Percentiles rank a stretch among this genome's conserved stretches.
Evolutionary conservation across 2,329 filamentous ascomycete species (phyloP).

Genomic region (Colletotrichum costaricense): DNA sequence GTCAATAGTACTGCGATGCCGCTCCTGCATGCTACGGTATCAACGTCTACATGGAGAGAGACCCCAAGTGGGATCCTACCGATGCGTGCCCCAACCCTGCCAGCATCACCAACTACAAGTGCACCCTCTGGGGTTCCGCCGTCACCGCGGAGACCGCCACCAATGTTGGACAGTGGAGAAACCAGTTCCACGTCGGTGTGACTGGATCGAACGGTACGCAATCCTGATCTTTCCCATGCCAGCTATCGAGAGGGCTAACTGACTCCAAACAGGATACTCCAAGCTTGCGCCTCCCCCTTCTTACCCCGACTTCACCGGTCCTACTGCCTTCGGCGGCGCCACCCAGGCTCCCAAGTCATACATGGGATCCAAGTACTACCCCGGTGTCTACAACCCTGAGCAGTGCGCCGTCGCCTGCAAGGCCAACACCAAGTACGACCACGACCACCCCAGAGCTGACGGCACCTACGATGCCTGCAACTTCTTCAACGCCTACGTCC

Average conservation of each 20-base stretch:
- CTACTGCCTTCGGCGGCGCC: not conserved
- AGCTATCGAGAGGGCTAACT: not conserved
- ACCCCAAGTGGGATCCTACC: conserved; percentile 8
- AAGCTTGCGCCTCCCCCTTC: not conserved
- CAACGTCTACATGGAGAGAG: conserved; percentile 26
- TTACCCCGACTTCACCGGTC: not conserved
- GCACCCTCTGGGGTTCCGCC: conserved; percentile 15
- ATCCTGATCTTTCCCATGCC: no score
- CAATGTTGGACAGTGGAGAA: conserved; percentile 31
- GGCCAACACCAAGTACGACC: conserved; percentile 19
- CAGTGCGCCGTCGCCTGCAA: conserved; percentile 22
- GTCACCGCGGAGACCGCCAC: conserved; percentile 13
- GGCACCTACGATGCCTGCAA: conserved; percentile 29
- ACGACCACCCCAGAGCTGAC: conserved; percentile 13
- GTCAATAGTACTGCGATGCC: conserved; percentile 19
- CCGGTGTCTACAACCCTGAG: conserved; percentile 3
- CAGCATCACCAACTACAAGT: conserved; percentile 26
- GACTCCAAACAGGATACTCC: not conserved
- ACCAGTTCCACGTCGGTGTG: conserved; percentile 32
- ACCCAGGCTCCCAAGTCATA: conserved; percentile 12
- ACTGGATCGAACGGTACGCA: conserved; percentile 32
- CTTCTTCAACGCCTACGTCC: conserved; percentile 30
- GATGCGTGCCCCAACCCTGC: conserved; percentile 11
- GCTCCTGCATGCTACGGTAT: conserved; percentile 22
- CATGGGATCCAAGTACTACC: conserved; percentile 19